phyloP scores from a whole-genome alignment of 306 rosid species.

The Cyamopsis tetragonoloba region DNA sequence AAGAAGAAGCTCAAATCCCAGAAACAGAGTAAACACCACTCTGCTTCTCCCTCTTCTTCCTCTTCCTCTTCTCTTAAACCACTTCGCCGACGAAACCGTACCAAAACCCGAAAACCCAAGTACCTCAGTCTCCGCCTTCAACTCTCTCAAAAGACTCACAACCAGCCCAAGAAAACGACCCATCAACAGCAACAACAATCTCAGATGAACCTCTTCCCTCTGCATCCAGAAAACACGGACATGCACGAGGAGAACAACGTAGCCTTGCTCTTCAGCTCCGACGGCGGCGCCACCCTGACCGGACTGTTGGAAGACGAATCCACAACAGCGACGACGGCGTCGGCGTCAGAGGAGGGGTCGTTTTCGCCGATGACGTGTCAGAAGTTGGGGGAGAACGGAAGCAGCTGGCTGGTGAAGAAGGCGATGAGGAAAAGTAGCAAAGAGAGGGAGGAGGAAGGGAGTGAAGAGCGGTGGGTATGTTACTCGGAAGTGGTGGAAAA shows the following conservation, averaged over 20 bases:
- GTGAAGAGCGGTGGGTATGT: slow-evolving; percentile 82
- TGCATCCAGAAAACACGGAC: slow-evolving; percentile 56
- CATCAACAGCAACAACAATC: neutral
- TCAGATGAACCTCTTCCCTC: slow-evolving; percentile 53
- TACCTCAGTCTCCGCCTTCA: slow-evolving; percentile 57
- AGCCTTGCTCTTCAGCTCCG: slow-evolving; percentile 56
- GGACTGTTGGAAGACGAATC: slow-evolving; percentile 44
- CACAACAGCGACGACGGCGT: slow-evolving; percentile 4
- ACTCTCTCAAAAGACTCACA: slow-evolving; percentile 22
- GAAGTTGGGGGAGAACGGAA: slow-evolving; percentile 1
- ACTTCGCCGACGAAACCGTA: slow-evolving; percentile 40
- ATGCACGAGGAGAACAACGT: slow-evolving; percentile 57
- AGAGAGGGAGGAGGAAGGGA: slow-evolving; percentile 33
- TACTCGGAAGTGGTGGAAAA: slow-evolving; percentile 79
- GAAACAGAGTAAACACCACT: neutral
- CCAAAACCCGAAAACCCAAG: slow-evolving; percentile 62
- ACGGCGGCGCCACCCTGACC: slow-evolving; percentile 47
- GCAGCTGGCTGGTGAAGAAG: slow-evolving; percentile 55
- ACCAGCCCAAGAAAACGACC: neutral
- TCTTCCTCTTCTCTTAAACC: slow-evolving; percentile 26
- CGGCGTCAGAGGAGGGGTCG: slow-evolving; percentile 41
- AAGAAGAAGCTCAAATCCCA: neutral
- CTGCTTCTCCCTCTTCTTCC: slow-evolving; percentile 6
- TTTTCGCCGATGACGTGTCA: slow-evolving; percentile 31
- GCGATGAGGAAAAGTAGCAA: slow-evolving; percentile 85